Evolutionary conservation across 2,329 filamentous ascomycete genomes (phyloP), one percentile per base, ranked within the genome.

Genomic region (Huntiella savannae): DNA sequence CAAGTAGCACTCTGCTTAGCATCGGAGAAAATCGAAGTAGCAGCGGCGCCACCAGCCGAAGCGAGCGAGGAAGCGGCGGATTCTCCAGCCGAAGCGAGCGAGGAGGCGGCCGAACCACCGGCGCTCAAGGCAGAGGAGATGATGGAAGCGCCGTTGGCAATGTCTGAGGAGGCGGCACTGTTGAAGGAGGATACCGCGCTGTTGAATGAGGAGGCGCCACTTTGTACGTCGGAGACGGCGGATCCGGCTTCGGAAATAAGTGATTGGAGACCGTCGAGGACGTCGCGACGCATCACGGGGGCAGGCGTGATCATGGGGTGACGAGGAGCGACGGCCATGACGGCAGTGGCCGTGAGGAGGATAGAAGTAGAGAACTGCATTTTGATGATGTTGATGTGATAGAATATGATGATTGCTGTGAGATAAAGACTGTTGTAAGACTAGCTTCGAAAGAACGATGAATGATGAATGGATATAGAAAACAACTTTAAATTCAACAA

Each of bases 301-400:
- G 51, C 48, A 5, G 50, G 40, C n/a, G 50, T 51, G 38, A 47
- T 43, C 42, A 46, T 47, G 33, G 49, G 51, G 38, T 47, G 17
- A 13, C 47, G 46, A 36, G 50, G 46, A 17, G 49, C 42, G 19
- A 47, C 39, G 36, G 50, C 51, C 37, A 48, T 39, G 40, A 47
- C 50, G 38, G 43, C 22, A 38, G 48, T 48, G 36, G 46, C 48
- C 39, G 47, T 43, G 44, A 42, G 15, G 45, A 52, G 34, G 38
- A 51, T 22, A 43, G 45, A 8, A 19, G 48, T 34, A 17, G 43
- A 42, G 51, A 49, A 32, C 34, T 47, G 50, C 51, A 52, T 52
- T 28, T 28, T 50, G 42, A 41, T 22, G 17, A 13, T 12, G 16
- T 19, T 35, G 28, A 39, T 17, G n/a, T 12, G 49, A 13, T 42